These are phyloP conservation scores for Haplosporangium sp. DNA, from an alignment of 371 early-diverging fungal genomes.

Conservation along the genomic window DNA sequence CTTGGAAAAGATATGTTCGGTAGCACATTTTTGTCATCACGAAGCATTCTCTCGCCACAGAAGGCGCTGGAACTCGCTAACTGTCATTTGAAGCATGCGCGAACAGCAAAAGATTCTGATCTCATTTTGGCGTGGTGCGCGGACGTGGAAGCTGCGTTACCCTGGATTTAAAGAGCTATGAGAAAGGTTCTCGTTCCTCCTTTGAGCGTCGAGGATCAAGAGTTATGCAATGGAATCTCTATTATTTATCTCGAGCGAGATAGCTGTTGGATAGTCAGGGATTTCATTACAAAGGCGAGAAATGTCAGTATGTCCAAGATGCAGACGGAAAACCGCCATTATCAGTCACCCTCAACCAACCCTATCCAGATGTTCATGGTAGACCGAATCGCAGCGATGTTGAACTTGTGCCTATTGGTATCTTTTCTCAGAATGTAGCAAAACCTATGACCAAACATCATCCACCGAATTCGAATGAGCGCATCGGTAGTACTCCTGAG, in stretches of 20 bases:
- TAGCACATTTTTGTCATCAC: background rate
- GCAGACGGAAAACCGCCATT: background rate
- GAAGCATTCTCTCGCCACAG: conserved; percentile 6
- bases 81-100: background rate
- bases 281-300: background rate
- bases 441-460: background rate
- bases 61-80: conserved; percentile 4
- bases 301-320: background rate
- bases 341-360: background rate
- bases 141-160: background rate
- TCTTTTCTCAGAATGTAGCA: background rate
- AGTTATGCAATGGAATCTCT: background rate
- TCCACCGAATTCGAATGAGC: background rate
- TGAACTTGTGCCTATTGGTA: background rate
- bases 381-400: background rate
- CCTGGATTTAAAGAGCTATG: background rate
- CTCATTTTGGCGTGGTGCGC: background rate
- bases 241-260: background rate
- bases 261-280: background rate
- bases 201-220: background rate
- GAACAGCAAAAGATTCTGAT: background rate
- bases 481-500: background rate
- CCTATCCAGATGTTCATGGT: background rate
- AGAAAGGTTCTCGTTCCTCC: background rate
- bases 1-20: background rate